Conservation (phyloP, 495 filamentous ascomycete genomes). For the Cryomyces minteri region DNA sequence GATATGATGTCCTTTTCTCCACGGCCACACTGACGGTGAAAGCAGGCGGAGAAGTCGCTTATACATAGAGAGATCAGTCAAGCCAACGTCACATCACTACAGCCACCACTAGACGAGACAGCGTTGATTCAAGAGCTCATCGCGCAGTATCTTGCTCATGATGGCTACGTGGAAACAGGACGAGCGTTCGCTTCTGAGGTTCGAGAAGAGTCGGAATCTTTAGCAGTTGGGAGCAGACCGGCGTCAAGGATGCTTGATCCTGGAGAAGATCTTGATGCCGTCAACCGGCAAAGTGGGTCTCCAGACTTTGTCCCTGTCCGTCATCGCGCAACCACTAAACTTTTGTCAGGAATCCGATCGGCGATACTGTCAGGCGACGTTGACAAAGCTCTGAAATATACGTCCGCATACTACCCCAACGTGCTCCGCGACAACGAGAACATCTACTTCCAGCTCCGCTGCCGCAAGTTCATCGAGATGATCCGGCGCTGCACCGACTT, state of each 20-base stretch:
- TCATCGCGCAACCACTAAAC: background rate
- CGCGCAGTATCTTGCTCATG: slow-evolving; percentile 80
- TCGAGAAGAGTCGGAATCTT: slow-evolving; percentile 43
- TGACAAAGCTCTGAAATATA: slow-evolving; percentile 71
- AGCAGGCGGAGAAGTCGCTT: slow-evolving; percentile 40
- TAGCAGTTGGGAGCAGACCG: slow-evolving; percentile 35
- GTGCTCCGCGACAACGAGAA: slow-evolving; percentile 74
- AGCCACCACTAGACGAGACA: slow-evolving; percentile 51
- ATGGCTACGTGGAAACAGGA: slow-evolving; percentile 93
- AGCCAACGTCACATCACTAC: slow-evolving; percentile 34
- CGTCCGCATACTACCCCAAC: slow-evolving; percentile 54
- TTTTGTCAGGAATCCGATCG: slow-evolving; percentile 50
- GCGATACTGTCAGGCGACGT: slow-evolving; percentile 89
- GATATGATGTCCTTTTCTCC: background rate
- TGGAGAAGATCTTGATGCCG: slow-evolving; percentile 75
- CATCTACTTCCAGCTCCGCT: slow-evolving; percentile 78
- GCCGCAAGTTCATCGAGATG: slow-evolving; percentile 93
- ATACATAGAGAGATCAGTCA: slow-evolving; percentile 36
- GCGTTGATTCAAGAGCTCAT: slow-evolving; percentile 68
- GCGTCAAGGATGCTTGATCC: slow-evolving; percentile 45
- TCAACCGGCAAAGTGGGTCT: slow-evolving; percentile 63
- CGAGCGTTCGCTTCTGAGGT: slow-evolving; percentile 77
- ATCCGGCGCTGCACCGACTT: slow-evolving; percentile 64
- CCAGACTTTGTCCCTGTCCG: background rate
- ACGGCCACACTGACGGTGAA: slow-evolving; percentile 2